phyloP scores from a whole-genome alignment of 2,329 filamentous ascomycete genomes.

The Colletotrichum simmondsii region DNA sequence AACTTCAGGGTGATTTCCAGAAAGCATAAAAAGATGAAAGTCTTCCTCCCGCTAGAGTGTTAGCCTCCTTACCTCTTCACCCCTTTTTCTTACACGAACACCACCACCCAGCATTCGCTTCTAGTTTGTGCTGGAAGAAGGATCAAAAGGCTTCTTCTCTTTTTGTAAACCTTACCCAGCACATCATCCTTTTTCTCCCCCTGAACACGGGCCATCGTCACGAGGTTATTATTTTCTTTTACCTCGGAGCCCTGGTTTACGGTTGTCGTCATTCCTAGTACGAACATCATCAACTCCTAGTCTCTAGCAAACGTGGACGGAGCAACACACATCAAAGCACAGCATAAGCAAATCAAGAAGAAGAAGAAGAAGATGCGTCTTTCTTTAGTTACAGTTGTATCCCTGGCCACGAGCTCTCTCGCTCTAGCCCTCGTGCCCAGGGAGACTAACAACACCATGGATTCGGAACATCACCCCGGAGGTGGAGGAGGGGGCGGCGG shows the following conservation, averaged over 20 bases:
- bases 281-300: background rate
- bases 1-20: slow-evolving; percentile 12
- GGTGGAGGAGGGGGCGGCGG: background rate
- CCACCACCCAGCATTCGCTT: slow-evolving; percentile 7
- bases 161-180: background rate
- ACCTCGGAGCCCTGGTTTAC: background rate
- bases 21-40: slow-evolving; percentile 20
- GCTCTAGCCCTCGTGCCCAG: slow-evolving; percentile 12
- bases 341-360: background rate
- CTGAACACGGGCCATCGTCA: background rate
- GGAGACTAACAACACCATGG: background rate
- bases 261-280: background rate
- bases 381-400: slow-evolving; percentile 22
- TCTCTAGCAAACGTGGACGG: background rate
- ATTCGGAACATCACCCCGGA: background rate
- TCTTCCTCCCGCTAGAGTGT: background rate
- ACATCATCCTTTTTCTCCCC: background rate
- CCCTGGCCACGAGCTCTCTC: slow-evolving; percentile 25
- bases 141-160: background rate
- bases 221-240: background rate
- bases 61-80: background rate
- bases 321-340: background rate
- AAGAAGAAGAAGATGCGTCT: slow-evolving; percentile 15
- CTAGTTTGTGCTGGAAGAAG: background rate
- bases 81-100: background rate